Conservation (phyloP, 768 basidiomycete species). For the Leccinum boreale region DNA sequence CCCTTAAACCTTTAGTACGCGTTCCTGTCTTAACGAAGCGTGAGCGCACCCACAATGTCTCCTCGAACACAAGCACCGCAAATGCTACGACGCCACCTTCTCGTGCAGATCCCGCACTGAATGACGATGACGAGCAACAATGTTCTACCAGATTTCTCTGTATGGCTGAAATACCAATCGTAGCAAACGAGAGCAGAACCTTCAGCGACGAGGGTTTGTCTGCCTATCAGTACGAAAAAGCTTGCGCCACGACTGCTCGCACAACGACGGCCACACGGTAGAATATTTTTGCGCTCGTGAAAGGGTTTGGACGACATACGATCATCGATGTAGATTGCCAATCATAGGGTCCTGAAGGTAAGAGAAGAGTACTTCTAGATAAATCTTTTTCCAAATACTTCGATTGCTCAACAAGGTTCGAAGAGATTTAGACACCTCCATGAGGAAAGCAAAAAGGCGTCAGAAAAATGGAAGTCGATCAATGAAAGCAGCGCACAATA, state of each 20-base stretch:
- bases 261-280: conserved; percentile 7
- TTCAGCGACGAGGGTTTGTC: conserved; percentile 10
- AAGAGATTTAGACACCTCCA: conserved; percentile 2
- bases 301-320: conserved; percentile 4
- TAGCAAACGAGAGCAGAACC: conserved; percentile 8
- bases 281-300: neutral
- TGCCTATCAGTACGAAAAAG: conserved; percentile 5
- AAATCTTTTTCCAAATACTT: conserved; percentile 3
- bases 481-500: neutral
- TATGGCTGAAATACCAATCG: conserved; percentile 1
- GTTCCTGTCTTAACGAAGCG: neutral
- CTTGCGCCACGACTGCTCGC: neutral
- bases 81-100: conserved; percentile 5
- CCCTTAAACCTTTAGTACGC: neutral
- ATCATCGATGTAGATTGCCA: conserved; percentile 8
- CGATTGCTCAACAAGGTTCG: conserved; percentile 1
- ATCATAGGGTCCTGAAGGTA: conserved; percentile 7
- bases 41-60: neutral
- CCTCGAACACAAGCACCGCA: conserved; percentile 4
- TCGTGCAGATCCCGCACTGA: neutral
- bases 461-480: neutral
- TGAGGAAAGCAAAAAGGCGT: neutral
- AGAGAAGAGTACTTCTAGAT: neutral
- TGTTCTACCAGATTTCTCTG: neutral
- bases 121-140: neutral